phyloP scores from a whole-genome alignment of 805 yeast genomes.

The Wickerhamiella musiphila region DNA sequence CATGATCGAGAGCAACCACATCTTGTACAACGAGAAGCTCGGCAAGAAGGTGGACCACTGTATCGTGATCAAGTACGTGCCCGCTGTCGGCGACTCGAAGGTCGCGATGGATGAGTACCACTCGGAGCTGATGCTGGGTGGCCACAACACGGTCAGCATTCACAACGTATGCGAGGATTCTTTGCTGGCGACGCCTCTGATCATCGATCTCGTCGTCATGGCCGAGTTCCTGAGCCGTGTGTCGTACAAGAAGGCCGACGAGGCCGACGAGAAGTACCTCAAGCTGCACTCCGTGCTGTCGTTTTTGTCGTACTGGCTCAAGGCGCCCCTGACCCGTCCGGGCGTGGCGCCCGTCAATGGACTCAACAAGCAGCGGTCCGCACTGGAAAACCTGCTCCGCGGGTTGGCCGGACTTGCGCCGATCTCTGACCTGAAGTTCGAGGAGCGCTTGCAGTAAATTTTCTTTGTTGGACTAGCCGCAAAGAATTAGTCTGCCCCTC shows the following conservation, averaged over 20 bases:
- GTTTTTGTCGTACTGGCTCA: slow-evolving; percentile 84
- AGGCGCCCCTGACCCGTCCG: slow-evolving; percentile 86
- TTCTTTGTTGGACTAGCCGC: too few species aligned
- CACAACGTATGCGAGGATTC: slow-evolving; percentile 97
- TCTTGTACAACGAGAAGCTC: slow-evolving; percentile 62
- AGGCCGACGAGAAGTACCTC: slow-evolving; percentile 32
- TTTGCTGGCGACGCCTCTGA: slow-evolving; percentile 82
- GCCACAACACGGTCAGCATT: slow-evolving; percentile 84
- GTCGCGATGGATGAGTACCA: slow-evolving; percentile 98
- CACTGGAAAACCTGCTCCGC: slow-evolving; percentile 78
- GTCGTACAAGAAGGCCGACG: slow-evolving; percentile 44
- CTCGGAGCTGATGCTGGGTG: slow-evolving; percentile 93
- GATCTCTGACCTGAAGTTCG: slow-evolving; percentile 81
- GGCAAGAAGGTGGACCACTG: slow-evolving; percentile 80
- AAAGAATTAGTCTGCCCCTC: too few species aligned
- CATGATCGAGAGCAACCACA: slow-evolving; percentile 72
- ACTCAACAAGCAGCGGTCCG: slow-evolving; percentile 84
- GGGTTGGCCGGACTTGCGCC: slow-evolving; percentile 81
- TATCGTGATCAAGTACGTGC: slow-evolving; percentile 84
- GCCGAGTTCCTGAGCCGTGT: slow-evolving; percentile 83
- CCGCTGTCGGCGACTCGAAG: slow-evolving; percentile 90
- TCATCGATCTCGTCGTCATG: slow-evolving; percentile 78
- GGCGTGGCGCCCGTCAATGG: slow-evolving; percentile 87
- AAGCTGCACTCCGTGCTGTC: slow-evolving; percentile 71
- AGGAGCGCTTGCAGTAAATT: slow-evolving; percentile 58